phyloP scores from a whole-genome alignment of 176 grass and related monocot species.

The Carex kokanica region DNA sequence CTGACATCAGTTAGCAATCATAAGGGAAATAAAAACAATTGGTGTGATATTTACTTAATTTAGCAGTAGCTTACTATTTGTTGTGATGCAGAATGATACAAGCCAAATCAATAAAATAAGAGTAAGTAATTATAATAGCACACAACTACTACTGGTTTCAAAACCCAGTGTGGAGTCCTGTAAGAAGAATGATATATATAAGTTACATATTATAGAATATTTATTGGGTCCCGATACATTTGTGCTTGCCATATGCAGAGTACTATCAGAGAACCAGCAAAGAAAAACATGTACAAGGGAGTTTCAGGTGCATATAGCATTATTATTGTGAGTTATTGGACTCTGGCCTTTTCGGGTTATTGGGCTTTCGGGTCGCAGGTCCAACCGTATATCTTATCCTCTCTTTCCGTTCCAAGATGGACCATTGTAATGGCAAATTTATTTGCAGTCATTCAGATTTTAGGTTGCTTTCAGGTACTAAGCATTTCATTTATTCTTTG shows the following conservation, averaged over 20 bases:
- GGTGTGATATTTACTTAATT: not conserved
- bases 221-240: not conserved
- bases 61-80: not conserved
- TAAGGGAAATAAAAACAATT: not conserved
- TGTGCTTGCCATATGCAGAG: constrained; percentile 35
- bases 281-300: constrained; percentile 67
- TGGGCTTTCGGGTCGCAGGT: constrained; percentile 74
- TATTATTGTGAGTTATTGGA: constrained; percentile 70
- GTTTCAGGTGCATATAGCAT: constrained; percentile 46
- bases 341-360: constrained; percentile 62
- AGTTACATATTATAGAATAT: not conserved
- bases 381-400: constrained; percentile 68
- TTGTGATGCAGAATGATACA: not conserved
- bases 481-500: not conserved
- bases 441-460: constrained; percentile 83
- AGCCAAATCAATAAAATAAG: not conserved
- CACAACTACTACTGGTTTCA: not conserved
- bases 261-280: constrained; percentile 47
- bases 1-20: not conserved
- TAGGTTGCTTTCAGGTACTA: constrained; percentile 80
- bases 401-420: constrained; percentile 60
- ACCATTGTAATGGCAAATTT: constrained; percentile 72
- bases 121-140: not conserved
- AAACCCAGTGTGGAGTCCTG: not conserved
- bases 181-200: not conserved